These are phyloP conservation scores for Cercophora samala DNA, from an alignment of 495 filamentous ascomycete species.

Conservation along the genomic window DNA sequence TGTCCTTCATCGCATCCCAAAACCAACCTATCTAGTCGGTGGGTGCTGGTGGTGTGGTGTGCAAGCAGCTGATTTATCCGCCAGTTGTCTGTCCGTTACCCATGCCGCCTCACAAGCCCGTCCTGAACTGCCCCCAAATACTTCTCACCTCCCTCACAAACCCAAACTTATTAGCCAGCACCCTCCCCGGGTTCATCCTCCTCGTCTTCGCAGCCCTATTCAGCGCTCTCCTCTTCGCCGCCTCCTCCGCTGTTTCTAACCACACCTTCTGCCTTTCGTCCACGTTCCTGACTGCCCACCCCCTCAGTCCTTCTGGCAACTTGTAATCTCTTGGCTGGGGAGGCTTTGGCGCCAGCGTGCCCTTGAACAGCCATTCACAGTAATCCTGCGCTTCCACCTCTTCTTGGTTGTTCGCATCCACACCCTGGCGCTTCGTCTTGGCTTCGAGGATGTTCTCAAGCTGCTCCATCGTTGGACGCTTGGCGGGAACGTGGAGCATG, in stretches of 20 bases:
- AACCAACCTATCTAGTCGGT: neutral
- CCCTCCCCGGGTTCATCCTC: neutral
- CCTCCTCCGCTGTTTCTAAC: neutral
- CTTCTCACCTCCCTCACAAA: neutral
- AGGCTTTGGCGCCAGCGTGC: neutral
- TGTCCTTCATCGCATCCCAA: too few relatives aligned
- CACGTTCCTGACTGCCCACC: neutral
- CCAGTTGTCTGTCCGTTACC: neutral
- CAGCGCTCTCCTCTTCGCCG: neutral
- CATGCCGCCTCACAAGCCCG: neutral
- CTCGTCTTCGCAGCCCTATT: neutral
- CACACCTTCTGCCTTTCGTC: neutral
- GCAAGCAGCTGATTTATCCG: neutral
- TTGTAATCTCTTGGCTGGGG: neutral
- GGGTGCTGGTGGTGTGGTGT: too few relatives aligned
- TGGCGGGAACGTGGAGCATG: constrained; percentile 3
- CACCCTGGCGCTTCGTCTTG: neutral
- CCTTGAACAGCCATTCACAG: neutral
- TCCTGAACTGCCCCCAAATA: neutral
- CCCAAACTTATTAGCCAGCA: neutral
- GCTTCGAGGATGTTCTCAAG: neutral
- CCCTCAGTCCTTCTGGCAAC: neutral
- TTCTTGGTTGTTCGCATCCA: neutral
- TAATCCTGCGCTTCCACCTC: neutral
- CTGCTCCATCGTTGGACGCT: constrained; percentile 6